These are phyloP conservation scores for Cryptococcus floricola DNA, from an alignment of 1,284 basidiomycete species.

Conservation along the genomic window DNA sequence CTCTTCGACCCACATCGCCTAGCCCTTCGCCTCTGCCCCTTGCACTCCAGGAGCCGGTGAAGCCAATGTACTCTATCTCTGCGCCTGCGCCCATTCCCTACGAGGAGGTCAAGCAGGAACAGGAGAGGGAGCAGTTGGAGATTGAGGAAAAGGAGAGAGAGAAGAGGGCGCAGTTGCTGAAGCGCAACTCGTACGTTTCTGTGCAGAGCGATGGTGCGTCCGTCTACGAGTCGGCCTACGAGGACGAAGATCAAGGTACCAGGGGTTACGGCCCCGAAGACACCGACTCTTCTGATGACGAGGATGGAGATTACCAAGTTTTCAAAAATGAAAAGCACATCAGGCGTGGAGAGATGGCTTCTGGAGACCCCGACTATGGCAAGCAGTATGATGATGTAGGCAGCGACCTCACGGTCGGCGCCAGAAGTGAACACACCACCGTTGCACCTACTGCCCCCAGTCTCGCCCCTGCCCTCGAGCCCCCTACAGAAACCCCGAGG, in stretches of 20 bases:
- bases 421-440: background rate
- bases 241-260: conserved; percentile 24
- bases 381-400: conserved; percentile 15
- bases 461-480: background rate
- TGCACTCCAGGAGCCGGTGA: conserved; percentile 19
- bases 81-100: conserved; percentile 42
- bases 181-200: conserved; percentile 26
- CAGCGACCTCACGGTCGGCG: conserved; percentile 20
- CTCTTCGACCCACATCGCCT: conserved; percentile 42
- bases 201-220: conserved; percentile 30
- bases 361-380: conserved; percentile 18
- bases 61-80: conserved; percentile 35
- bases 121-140: background rate
- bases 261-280: conserved; percentile 4
- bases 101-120: background rate
- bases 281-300: conserved; percentile 32
- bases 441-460: background rate
- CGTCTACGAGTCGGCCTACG: conserved; percentile 46
- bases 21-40: conserved; percentile 7
- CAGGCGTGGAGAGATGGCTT: conserved; percentile 18
- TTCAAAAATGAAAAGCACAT: conserved; percentile 39
- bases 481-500: conserved; percentile 4
- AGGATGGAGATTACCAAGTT: conserved; percentile 32
- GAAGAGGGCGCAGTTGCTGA: background rate
- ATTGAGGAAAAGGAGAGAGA: background rate